phyloP scores from a whole-genome alignment of 495 filamentous ascomycete genomes.

The Neurospora sp. region DNA sequence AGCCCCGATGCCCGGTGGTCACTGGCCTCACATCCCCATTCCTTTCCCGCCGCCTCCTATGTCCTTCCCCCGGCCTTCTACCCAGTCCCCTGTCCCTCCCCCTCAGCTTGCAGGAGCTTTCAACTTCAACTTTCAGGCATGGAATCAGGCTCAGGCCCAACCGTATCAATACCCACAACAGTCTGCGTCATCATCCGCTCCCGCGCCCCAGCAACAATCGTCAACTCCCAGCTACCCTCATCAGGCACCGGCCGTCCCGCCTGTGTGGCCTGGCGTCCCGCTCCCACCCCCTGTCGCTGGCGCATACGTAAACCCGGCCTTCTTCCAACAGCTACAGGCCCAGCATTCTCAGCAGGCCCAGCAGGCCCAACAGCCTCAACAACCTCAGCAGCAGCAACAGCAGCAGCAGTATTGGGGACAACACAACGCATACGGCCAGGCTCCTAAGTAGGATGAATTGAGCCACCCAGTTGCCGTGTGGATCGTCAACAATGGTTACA shows the following conservation, averaged over 20 bases:
- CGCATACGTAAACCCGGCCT: slow-evolving; percentile 55
- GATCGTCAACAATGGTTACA: neutral
- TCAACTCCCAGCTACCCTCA: slow-evolving; percentile 2
- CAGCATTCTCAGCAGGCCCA: neutral
- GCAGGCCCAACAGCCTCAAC: slow-evolving; percentile 11
- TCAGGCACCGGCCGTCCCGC: neutral
- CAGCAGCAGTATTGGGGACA: slow-evolving; percentile 4
- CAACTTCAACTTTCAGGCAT: slow-evolving; percentile 12
- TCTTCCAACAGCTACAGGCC: slow-evolving; percentile 36
- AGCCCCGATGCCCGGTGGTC: slow-evolving; percentile 1
- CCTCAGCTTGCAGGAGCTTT: slow-evolving; percentile 3
- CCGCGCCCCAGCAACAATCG: neutral
- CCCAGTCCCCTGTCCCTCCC: slow-evolving; percentile 1
- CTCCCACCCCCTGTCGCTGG: slow-evolving; percentile 29
- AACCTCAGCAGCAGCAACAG: slow-evolving; percentile 3
- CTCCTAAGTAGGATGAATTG: neutral
- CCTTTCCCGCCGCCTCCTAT: slow-evolving; percentile 3
- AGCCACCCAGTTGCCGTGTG: neutral
- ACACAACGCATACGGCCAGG: slow-evolving; percentile 1
- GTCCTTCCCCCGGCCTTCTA: slow-evolving; percentile 1
- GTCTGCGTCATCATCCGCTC: neutral
- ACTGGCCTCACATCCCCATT: slow-evolving; percentile 3
- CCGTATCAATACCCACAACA: slow-evolving; percentile 9
- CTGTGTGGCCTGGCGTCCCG: slow-evolving; percentile 7
- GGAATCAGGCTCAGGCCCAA: slow-evolving; percentile 8